These are phyloP conservation scores for Neofusicoccum laricinum DNA, from an alignment of 2,329 filamentous ascomycete genomes.

Conservation along the genomic window DNA sequence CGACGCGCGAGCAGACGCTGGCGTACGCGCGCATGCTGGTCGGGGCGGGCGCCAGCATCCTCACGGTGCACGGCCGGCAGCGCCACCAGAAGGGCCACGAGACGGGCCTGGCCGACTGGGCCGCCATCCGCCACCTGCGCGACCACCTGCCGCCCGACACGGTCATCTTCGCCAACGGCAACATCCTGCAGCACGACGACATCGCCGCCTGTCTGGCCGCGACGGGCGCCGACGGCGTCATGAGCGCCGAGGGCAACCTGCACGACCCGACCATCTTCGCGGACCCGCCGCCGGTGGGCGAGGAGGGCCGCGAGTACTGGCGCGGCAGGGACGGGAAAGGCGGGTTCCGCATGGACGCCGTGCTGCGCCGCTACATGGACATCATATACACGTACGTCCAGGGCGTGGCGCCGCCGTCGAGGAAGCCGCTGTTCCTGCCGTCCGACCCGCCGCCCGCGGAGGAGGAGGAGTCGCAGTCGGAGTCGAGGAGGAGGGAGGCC, in stretches of 20 bases:
- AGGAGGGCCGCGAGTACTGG: conserved; percentile 80
- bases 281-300: conserved; percentile 58
- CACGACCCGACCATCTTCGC: conserved; percentile 89
- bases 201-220: conserved; percentile 72
- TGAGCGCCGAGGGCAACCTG: conserved; percentile 94
- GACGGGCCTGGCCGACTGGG: conserved; percentile 91
- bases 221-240: conserved; percentile 87
- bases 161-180: conserved; percentile 95
- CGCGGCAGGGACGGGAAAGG: conserved; percentile 72
- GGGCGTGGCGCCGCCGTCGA: conserved; percentile 60
- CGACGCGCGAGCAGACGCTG: conserved; percentile 81
- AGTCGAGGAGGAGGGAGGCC: not conserved
- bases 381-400: conserved; percentile 81
- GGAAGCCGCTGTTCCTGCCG: conserved; percentile 72
- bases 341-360: conserved; percentile 84
- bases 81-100: conserved; percentile 95
- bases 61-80: conserved; percentile 86
- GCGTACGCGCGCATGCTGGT: conserved; percentile 87
- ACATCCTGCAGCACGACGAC: conserved; percentile 78
- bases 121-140: conserved; percentile 74
- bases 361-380: conserved; percentile 84
- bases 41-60: conserved; percentile 82
- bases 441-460: conserved; percentile 41
- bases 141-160: conserved; percentile 82
- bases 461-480: not conserved